phyloP scores from a whole-genome alignment of 805 yeast species.

The Lipomyces spencermartinsiae region DNA sequence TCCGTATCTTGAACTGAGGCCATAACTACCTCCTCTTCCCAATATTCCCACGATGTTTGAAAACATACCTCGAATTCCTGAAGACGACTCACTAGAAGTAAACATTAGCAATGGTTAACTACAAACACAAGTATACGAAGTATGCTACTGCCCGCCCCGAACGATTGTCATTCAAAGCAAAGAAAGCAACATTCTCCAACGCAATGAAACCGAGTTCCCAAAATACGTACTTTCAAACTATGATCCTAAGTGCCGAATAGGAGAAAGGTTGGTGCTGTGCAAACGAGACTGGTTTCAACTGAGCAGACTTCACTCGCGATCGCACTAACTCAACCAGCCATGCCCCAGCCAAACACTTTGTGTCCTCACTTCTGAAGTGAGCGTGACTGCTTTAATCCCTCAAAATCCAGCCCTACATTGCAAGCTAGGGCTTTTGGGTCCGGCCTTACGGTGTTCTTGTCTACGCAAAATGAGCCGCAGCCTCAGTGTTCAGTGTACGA shows the following conservation, averaged over 20 bases:
- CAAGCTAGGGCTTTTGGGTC: too few relatives aligned
- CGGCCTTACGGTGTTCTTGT: too few relatives aligned
- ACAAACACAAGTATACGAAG: neutral
- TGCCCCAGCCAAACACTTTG: too few relatives aligned
- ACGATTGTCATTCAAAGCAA: neutral
- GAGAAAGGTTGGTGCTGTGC: neutral
- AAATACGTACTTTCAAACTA: constrained; percentile 6
- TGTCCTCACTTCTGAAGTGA: too few relatives aligned
- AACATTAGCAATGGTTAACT: constrained; percentile 7
- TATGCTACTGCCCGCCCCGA: neutral
- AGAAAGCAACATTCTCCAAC: neutral
- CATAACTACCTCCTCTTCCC: neutral
- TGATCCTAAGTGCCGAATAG: neutral
- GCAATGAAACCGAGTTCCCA: neutral
- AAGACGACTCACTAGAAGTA: constrained; percentile 36
- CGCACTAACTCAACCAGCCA: too few relatives aligned
- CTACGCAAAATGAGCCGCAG: too few relatives aligned
- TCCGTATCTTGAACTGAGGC: neutral
- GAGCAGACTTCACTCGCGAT: neutral
- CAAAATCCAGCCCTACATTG: too few relatives aligned
- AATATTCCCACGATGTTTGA: neutral
- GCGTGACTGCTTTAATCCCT: too few relatives aligned
- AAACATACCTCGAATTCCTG: constrained; percentile 38
- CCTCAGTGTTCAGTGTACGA: too few relatives aligned
- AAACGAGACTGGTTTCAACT: neutral